Conservation (phyloP, 2,329 filamentous ascomycete species). For the Aureobasidium sp. region DNA sequence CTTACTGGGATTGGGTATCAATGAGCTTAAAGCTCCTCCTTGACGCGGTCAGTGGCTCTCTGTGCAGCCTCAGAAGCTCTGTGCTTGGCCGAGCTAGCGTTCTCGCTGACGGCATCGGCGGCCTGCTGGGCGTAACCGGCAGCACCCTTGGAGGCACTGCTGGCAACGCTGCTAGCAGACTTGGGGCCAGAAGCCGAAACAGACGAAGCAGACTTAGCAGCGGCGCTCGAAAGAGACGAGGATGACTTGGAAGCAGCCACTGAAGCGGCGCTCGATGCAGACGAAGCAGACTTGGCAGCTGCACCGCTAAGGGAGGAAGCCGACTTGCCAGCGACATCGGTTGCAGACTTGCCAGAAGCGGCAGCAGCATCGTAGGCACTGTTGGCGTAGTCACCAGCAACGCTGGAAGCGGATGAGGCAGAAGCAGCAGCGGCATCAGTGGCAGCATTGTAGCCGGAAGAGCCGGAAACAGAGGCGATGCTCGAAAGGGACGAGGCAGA, state of each 20-base stretch:
- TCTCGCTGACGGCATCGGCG: conserved; percentile 27
- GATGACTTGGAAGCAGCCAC: conserved; percentile 26
- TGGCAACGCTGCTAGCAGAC: conserved; percentile 16
- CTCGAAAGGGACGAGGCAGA: conserved; percentile 19
- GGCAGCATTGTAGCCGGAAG: conserved; percentile 15
- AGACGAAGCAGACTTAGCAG: conserved; percentile 25
- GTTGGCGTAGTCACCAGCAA: conserved; percentile 49
- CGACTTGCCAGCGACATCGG: conserved; percentile 51
- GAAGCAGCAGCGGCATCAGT: conserved; percentile 21
- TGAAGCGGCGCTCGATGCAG: conserved; percentile 18
- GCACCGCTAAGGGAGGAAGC: conserved; percentile 16
- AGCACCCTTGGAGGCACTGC: conserved; percentile 22
- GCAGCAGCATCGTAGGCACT: conserved; percentile 32
- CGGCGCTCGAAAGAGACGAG: conserved; percentile 29
- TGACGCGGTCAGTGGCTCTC: conserved; percentile 31
- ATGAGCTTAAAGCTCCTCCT: conserved; percentile 39
- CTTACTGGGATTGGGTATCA: neutral
- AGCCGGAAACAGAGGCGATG: conserved; percentile 28
- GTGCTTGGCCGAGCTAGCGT: conserved; percentile 30
- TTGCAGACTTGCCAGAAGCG: conserved; percentile 36
- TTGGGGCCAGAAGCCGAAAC: conserved; percentile 20
- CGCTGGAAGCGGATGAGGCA: conserved; percentile 36
- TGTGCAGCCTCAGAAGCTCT: conserved; percentile 23
- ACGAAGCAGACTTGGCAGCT: conserved; percentile 25
- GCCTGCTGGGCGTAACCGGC: conserved; percentile 23